Percentiles rank a stretch among this genome's conserved stretches.
phyloP scores from a whole-genome alignment of 2,329 filamentous ascomycete species.

The Fusarium nurragi region DNA sequence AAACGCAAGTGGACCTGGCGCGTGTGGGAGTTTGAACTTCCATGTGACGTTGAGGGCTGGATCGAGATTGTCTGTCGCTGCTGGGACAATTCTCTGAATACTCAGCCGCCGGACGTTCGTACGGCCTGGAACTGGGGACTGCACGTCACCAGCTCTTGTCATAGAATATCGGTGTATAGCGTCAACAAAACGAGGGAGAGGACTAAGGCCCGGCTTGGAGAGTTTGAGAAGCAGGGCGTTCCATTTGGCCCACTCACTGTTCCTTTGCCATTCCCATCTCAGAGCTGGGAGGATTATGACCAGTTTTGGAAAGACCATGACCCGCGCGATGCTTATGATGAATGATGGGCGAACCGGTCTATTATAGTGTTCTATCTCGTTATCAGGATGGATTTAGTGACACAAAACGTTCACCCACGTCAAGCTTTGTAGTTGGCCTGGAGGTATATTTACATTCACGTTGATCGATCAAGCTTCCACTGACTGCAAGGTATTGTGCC shows the following conservation, averaged over 20 bases:
- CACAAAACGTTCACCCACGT: too few relatives aligned
- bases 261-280: conserved; percentile 60
- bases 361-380: too few relatives aligned
- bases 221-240: conserved; percentile 59
- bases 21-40: conserved; percentile 69
- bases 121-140: conserved; percentile 72
- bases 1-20: conserved; percentile 74
- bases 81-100: conserved; percentile 71
- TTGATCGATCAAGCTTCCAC: too few relatives aligned
- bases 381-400: too few relatives aligned
- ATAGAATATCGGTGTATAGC: conserved; percentile 69
- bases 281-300: conserved; percentile 60
- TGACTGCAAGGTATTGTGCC: too few relatives aligned
- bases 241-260: conserved; percentile 64
- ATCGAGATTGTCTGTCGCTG: conserved; percentile 66
- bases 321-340: conserved; percentile 43
- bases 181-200: conserved; percentile 62
- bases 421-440: too few relatives aligned
- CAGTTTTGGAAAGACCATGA: conserved; percentile 43
- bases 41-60: conserved; percentile 70
- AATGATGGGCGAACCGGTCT: not conserved
- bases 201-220: conserved; percentile 60
- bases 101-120: conserved; percentile 64
- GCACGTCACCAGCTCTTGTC: conserved; percentile 71
- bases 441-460: too few relatives aligned